Base-by-base conservation (phyloP, 306 rosid genomes). In the Fragaria vesca region DNA sequence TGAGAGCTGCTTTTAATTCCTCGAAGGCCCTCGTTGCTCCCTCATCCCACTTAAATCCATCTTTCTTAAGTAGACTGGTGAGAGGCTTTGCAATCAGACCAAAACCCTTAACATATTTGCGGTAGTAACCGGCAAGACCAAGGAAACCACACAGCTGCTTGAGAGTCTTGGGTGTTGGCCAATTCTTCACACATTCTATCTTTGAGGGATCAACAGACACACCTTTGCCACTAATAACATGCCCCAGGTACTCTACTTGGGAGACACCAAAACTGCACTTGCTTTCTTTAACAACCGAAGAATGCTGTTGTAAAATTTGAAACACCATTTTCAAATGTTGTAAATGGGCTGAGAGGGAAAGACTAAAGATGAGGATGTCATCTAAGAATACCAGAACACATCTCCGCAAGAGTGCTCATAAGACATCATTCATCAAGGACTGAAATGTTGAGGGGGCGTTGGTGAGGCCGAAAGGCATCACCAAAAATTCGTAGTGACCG, bases 401-500 rank as follows among this genome's bases (percentile, higher is more conserved):
- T 30, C 34, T 30, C 34, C 34, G 2, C 3, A 30, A 30, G 34
- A 30, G 34, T 30, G 3, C 34, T 30, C 34, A 3, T 30, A 30
- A 30, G 34, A 30, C 34, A 1, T 54, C 21, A 5, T 54, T 54
- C 60, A 54, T 54, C 10, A 4, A 1, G 3, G 60, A 18, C 1
- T 55, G 62, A 13, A 55, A 55, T 0, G 61, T 55, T 8, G n/a
- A 6, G 7, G 62, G 30, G 2, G 62, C 24, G 8, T 55, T 55
- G 2, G 62, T 55, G 3, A 55, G 12, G 0, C 80, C 54, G 21
- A 76, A 76, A 0, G 73, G 66, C 80, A 66, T 66, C 0, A 76
- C 73, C 0, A 76, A 1, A 12, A 76, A 76, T 47, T 66, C 74
- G 24, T 76, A 66, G 4, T 76, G 74, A 0, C 74, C 74, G 1